Evolutionary conservation across 2,329 filamentous ascomycete genomes (phyloP), one percentile per base, ranked within the genome.

Genomic region (Dothideomycetidae sp.): DNA sequence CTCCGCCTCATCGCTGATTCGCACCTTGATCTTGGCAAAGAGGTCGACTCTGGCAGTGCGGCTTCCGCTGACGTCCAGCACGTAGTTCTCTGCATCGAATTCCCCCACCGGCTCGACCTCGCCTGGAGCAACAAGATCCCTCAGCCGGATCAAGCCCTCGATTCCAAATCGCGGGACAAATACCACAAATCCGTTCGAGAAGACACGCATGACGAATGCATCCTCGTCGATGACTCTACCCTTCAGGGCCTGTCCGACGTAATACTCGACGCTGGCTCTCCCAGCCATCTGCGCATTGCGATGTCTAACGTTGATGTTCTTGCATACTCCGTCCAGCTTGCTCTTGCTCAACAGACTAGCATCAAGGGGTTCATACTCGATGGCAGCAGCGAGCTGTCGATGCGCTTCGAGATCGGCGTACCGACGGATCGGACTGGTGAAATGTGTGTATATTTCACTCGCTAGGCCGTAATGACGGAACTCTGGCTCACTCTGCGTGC

Each of bases 391-490:
- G 36, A 98, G 77, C 64, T 98, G 90, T 10, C 88, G 73, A 59
- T 98, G 88, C 4, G 84, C 88, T 39, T 93, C 76, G 2, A 98
- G 71, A 63, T 98, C 90, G n/a, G 88, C 88, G 56, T 98, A 98
- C 18, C 92, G 82, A 42, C 90, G 81, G 55, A 98, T 98, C 3
- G 90, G 92, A 3, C 82, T 92, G 0, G 90, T 98, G 62, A 98
- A 98, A 59, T 98, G 90, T 2, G 90, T 98, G 65, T 98, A 98
- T 56, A 98, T 98, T 52, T 92, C 82, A 3, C 81, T 85, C 0
- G 92, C 92, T 23, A 98, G 76, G 48, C 90, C 90, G 59, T 98
- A 98, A 63, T 98, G 92, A 36, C 84, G 75, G 70, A 93, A 98
- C 56, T 96, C 90, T 1, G 84, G 80, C 56, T 90, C 88, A 0